These are phyloP conservation scores for Phialophora chinensis DNA, from an alignment of 2,329 filamentous ascomycete species.

Conservation along the genomic window DNA sequence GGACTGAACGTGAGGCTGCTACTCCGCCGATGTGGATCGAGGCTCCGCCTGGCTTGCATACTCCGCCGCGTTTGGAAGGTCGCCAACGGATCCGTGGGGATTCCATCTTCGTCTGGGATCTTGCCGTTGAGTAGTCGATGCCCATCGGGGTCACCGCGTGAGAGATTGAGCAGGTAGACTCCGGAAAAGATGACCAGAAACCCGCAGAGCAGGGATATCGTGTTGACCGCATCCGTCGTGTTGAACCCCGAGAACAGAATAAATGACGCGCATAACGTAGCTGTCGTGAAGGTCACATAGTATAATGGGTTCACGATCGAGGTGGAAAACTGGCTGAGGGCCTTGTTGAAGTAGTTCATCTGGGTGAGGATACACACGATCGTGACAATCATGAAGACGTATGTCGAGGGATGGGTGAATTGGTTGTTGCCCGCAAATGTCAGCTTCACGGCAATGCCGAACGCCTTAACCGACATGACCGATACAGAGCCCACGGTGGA, in stretches of 20 bases:
- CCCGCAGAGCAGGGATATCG: constrained; percentile 86
- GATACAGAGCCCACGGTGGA: constrained; percentile 96
- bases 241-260: constrained; percentile 97
- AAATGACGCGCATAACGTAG: constrained; percentile 90
- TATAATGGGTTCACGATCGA: constrained; percentile 97
- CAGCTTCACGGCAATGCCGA: constrained; percentile 95
- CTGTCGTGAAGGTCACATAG: constrained; percentile 97
- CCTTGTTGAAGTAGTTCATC: constrained; percentile 99
- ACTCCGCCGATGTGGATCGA: constrained; percentile 62
- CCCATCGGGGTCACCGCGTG: constrained; percentile 85
- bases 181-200: constrained; percentile 95
- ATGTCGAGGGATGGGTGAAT: constrained; percentile 92
- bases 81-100: constrained; percentile 89
- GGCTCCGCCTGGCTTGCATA: constrained; percentile 81
- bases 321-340: constrained; percentile 92
- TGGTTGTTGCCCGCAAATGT: constrained; percentile 94
- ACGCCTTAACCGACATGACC: constrained; percentile 99
- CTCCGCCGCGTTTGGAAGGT: constrained; percentile 87
- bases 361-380: constrained; percentile 94
- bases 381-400: constrained; percentile 94
- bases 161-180: constrained; percentile 96
- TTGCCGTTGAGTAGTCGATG: constrained; percentile 67
- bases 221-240: constrained; percentile 88
- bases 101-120: constrained; percentile 68
- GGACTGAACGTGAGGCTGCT: constrained; percentile 54